Conservation (phyloP, 345 rosid genomes). For the Boechera retrofracta region DNA sequence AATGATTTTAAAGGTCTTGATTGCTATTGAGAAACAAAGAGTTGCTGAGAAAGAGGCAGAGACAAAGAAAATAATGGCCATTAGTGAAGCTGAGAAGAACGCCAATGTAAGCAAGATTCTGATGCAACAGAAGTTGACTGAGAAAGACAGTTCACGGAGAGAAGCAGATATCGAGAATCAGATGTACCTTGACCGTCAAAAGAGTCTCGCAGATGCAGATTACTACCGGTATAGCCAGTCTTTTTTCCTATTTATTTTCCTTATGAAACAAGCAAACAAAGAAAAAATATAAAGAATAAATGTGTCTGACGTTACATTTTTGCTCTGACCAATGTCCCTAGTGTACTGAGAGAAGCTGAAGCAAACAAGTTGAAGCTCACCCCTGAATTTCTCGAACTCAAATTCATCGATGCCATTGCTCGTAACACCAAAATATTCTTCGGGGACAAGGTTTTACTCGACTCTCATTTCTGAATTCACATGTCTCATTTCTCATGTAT, state of each 20-base stretch:
- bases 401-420: slow-evolving; percentile 85
- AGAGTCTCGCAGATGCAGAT: slow-evolving; percentile 84
- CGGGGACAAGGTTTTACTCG: slow-evolving; percentile 71
- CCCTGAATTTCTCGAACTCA: slow-evolving; percentile 87
- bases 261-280: neutral
- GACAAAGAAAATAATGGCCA: slow-evolving; percentile 83
- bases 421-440: slow-evolving; percentile 87
- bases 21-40: slow-evolving; percentile 79
- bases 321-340: slow-evolving; percentile 39
- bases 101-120: slow-evolving; percentile 82
- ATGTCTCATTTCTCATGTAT: neutral
- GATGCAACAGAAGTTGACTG: slow-evolving; percentile 87
- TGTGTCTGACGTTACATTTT: neutral
- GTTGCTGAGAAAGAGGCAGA: slow-evolving; percentile 94
- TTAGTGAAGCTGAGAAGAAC: slow-evolving; percentile 90
- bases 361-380: slow-evolving; percentile 92
- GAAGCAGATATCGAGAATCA: slow-evolving; percentile 87
- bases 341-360: slow-evolving; percentile 83
- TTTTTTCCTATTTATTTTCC: neutral
- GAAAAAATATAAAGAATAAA: neutral
- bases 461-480: neutral
- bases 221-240: slow-evolving; percentile 65
- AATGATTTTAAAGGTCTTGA: slow-evolving; percentile 63
- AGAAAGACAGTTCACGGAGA: slow-evolving; percentile 77
- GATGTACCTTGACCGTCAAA: slow-evolving; percentile 79